Evolutionary conservation across 2,329 filamentous ascomycete genomes (phyloP).

Genomic region (Colletotrichum horii): DNA sequence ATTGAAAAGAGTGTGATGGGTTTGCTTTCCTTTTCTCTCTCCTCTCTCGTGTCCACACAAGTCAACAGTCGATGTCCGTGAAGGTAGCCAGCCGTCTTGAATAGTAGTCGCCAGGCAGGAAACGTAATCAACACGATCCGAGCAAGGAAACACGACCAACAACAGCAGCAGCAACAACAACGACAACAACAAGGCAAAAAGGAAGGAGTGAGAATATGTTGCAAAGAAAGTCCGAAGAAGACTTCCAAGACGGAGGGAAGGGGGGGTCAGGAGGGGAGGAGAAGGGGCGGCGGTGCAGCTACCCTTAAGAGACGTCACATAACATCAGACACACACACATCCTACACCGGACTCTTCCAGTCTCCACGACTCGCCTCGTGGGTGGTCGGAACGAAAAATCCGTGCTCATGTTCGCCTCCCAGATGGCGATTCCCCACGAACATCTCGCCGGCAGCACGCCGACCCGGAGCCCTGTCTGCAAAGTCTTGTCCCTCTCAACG

Average conservation of each 20-base stretch:
- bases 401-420: not conserved
- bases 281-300: not conserved
- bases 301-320: constrained; percentile 13
- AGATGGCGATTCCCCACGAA: not conserved
- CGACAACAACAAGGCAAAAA: not conserved
- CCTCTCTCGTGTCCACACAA: not conserved
- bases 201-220: not conserved
- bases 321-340: not conserved
- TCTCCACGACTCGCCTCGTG: not conserved
- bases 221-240: not conserved
- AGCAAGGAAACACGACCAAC: not conserved
- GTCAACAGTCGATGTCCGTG: not conserved
- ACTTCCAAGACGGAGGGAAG: not conserved
- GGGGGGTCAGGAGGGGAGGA: not conserved
- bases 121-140: constrained; percentile 13
- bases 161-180: not conserved
- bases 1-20: not conserved
- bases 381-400: not conserved
- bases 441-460: constrained; percentile 11
- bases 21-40: not conserved
- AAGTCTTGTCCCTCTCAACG: not conserved
- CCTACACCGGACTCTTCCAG: not conserved
- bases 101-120: not conserved
- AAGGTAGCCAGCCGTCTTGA: not conserved
- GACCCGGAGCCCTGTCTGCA: not conserved